Base-by-base conservation (phyloP, 352 stramenopile genomes). In the Globisporangium viniferum region DNA sequence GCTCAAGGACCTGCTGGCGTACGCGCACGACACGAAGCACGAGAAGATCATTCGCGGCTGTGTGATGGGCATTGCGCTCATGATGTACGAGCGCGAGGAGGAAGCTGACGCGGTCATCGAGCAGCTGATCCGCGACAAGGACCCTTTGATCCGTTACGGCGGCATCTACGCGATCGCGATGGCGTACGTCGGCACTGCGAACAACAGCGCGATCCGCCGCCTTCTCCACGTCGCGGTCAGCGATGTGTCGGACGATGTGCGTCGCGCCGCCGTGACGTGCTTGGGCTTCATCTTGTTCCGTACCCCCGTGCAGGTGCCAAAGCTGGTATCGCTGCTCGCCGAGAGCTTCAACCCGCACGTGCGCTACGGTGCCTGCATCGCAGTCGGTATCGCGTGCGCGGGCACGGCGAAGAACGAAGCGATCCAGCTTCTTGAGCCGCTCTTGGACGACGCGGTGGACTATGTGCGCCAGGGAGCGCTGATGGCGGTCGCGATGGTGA, bases 261-360 rank as follows among this genome's bases (percentile, higher is more conserved):
- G 98, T 64, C 98, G 98, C 72, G 98, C 98, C 39, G 96, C 97
- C 10, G 97, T 99, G 14, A 99, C 92, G 18, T 97, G 91, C 48
- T 73, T 99, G 22, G 98, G 98, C 35, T 99, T 99, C 70, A 96
- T 99, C 35, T 77, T 99, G 60, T 99, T 99, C 86, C 97, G 98
- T 61, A 98, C 94, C 33, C 97, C 97, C 15, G 94, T 99, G 67
- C 95, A 98, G 64, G 88, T 95, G 39, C 88, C 89, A 4, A 95
- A 94, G 69, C 71, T 98, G 44, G 94, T 98, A 39, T 94, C 89
- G 53, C 82, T 99, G 36, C 80, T 99, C n/a, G 88, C 98, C 2
- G 98, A 99, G 72, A 98, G 91, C 71, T 99, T 99, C 82, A 99
- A 99, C 82, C 97, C 98, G 46, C 97, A 99, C 82, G 98, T 99